Evolutionary conservation across 192 early-diverging fungal species (phyloP).

Genomic region (Martensiomyces pterosporus): DNA sequence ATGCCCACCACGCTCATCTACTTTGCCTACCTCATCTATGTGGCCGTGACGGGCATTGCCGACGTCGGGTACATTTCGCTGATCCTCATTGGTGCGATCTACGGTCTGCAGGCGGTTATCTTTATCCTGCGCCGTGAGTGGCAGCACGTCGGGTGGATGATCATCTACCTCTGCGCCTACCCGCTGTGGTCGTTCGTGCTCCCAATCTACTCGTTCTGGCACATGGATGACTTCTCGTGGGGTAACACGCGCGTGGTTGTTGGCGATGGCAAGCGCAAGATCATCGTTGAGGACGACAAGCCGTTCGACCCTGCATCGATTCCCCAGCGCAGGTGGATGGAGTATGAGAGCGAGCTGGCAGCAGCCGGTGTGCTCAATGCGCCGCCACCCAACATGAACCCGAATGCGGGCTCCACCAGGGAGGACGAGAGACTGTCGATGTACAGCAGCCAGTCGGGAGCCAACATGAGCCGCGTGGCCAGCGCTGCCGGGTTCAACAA

Average conservation of each 20-base stretch:
- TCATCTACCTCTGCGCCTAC: constrained; percentile 81
- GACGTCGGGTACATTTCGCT: constrained; percentile 78
- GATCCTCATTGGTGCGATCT: constrained; percentile 76
- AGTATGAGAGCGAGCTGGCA: constrained; percentile 79
- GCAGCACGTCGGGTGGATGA: constrained; percentile 80
- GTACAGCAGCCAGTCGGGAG: constrained; percentile 32
- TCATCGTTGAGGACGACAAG: constrained; percentile 65
- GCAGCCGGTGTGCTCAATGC: constrained; percentile 33
- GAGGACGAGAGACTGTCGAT: constrained; percentile 30
- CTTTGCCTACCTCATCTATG: constrained; percentile 74
- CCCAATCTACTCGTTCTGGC: constrained; percentile 97
- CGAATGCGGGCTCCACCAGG: constrained; percentile 21
- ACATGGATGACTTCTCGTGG: constrained; percentile 98
- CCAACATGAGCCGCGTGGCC: constrained; percentile 32
- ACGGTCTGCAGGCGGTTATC: constrained; percentile 84
- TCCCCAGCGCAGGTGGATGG: constrained; percentile 82
- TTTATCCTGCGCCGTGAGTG: constrained; percentile 75
- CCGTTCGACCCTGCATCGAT: constrained; percentile 85
- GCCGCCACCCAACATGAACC: constrained; percentile 41
- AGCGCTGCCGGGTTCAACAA: constrained; percentile 35
- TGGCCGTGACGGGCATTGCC: constrained; percentile 57
- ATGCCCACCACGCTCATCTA: constrained; percentile 82
- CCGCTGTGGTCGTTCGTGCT: constrained; percentile 88
- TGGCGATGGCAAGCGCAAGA: constrained; percentile 63
- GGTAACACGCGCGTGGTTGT: constrained; percentile 89